Evolutionary conservation across 768 basidiomycete species (phyloP).

Genomic region (Rhodotorula diobovata): DNA sequence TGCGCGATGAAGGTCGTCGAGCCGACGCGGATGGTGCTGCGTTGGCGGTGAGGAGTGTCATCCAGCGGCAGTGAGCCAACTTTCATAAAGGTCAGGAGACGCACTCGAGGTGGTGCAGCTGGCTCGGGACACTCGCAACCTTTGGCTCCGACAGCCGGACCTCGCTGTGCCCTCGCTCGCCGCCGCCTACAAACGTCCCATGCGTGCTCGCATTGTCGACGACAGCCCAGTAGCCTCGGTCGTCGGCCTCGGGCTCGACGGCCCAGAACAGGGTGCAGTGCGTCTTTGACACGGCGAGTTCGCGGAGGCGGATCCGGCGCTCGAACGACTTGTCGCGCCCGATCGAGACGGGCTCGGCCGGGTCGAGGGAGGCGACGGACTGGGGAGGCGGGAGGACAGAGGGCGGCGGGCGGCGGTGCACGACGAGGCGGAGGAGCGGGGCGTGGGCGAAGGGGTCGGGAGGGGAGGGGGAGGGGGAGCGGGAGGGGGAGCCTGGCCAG

Average conservation of each 20-base stretch:
- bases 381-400: slow-evolving; percentile 13
- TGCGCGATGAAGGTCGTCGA: slow-evolving; percentile 29
- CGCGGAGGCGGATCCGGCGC: slow-evolving; percentile 69
- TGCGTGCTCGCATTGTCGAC: slow-evolving; percentile 84
- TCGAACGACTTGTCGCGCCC: slow-evolving; percentile 61
- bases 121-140: neutral
- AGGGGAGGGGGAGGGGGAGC: neutral
- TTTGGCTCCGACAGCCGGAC: slow-evolving; percentile 20
- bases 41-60: neutral
- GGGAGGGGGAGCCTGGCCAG: slow-evolving; percentile 23
- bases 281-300: slow-evolving; percentile 76
- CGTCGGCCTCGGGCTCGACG: neutral
- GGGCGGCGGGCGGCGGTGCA: slow-evolving; percentile 1
- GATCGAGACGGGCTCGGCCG: slow-evolving; percentile 61
- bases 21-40: slow-evolving; percentile 21
- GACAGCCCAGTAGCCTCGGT: slow-evolving; percentile 58
- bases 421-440: slow-evolving; percentile 36
- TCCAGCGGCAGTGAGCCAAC: neutral
- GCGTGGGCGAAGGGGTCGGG: slow-evolving; percentile 12
- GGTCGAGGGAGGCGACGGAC: slow-evolving; percentile 59
- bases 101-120: slow-evolving; percentile 33
- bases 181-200: slow-evolving; percentile 64
- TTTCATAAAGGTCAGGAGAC: neutral
- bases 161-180: neutral
- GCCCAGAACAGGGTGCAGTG: slow-evolving; percentile 72